These are phyloP conservation scores for Penicillium sp. DNA, from an alignment of 2,329 filamentous ascomycete species.

Conservation along the genomic window DNA sequence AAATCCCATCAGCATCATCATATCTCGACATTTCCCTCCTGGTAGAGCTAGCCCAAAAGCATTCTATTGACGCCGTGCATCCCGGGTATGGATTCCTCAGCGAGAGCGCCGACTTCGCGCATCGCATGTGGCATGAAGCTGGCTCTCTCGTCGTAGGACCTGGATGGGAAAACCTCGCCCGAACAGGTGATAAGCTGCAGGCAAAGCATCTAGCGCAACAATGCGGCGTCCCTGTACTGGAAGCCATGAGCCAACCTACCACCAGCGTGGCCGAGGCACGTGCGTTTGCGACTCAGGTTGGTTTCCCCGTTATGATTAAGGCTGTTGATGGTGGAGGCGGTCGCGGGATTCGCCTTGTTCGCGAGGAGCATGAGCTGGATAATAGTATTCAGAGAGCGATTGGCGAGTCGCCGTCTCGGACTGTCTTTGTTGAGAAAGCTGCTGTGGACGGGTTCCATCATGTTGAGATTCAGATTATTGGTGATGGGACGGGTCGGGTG, in stretches of 20 bases:
- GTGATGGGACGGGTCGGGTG: constrained; percentile 46
- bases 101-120: constrained; percentile 46
- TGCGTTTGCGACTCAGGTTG: constrained; percentile 51
- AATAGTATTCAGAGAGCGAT: constrained; percentile 44
- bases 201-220: constrained; percentile 45
- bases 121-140: constrained; percentile 43
- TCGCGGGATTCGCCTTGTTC: constrained; percentile 50
- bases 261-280: constrained; percentile 36
- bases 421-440: constrained; percentile 54
- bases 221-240: constrained; percentile 47
- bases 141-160: constrained; percentile 47
- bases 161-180: constrained; percentile 48
- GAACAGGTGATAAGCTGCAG: constrained; percentile 50
- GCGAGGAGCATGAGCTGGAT: constrained; percentile 37
- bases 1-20: constrained; percentile 43
- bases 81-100: constrained; percentile 57
- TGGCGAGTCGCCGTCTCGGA: constrained; percentile 51
- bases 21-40: constrained; percentile 48
- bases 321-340: constrained; percentile 58
- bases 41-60: constrained; percentile 40
- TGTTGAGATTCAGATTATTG: constrained; percentile 54
- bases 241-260: constrained; percentile 42
- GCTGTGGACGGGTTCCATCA: constrained; percentile 54
- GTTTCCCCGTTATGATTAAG: constrained; percentile 54
- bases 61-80: constrained; percentile 50